A percentile compares a stretch with the other conserved stretches of the same genome.
Evolutionary conservation across 495 filamentous ascomycete genomes (phyloP).

Genomic region (Trichodelitschia bisporula): DNA sequence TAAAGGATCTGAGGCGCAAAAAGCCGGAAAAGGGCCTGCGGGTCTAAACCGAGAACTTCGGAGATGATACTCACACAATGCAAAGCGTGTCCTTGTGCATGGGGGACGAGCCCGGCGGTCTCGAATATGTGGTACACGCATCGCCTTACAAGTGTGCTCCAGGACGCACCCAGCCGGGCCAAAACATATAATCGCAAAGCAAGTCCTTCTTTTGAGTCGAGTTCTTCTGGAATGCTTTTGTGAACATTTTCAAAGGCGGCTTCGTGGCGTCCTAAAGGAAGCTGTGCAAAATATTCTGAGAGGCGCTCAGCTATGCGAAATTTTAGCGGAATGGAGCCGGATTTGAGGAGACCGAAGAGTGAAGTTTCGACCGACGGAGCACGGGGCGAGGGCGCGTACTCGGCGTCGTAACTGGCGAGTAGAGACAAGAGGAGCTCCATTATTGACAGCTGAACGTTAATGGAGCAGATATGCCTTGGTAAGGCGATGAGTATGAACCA

Average conservation of each 20-base stretch:
- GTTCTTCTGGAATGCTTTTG: slow-evolving; percentile 41
- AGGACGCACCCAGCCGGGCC: slow-evolving; percentile 45
- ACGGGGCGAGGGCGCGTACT: slow-evolving; percentile 28
- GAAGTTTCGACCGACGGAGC: slow-evolving; percentile 47
- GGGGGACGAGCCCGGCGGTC: slow-evolving; percentile 41
- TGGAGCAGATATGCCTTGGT: slow-evolving; percentile 35
- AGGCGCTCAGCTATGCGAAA: slow-evolving; percentile 43
- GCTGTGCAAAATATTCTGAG: slow-evolving; percentile 54
- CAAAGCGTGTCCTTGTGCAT: slow-evolving; percentile 40
- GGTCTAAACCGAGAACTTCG: no score
- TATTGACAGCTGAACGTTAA: slow-evolving; percentile 38
- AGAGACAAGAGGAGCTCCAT: slow-evolving; percentile 41
- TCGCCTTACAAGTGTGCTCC: slow-evolving; percentile 58
- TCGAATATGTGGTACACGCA: slow-evolving; percentile 87
- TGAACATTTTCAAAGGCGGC: slow-evolving; percentile 58
- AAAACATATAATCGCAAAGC: slow-evolving; percentile 59
- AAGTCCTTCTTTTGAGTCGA: slow-evolving; percentile 55
- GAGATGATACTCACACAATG: slow-evolving; percentile 41
- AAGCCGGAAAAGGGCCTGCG: slow-evolving; percentile 52
- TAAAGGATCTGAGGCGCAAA: slow-evolving; percentile 85
- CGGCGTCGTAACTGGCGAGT: slow-evolving; percentile 29
- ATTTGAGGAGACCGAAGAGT: slow-evolving; percentile 44
- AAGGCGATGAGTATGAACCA: slow-evolving; percentile 47
- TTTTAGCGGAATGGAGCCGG: slow-evolving; percentile 46
- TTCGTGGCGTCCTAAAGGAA: slow-evolving; percentile 55